These are phyloP conservation scores for Paramecium pentaurelia DNA, from an alignment of 73 alveolate species.

Conservation along the genomic window DNA sequence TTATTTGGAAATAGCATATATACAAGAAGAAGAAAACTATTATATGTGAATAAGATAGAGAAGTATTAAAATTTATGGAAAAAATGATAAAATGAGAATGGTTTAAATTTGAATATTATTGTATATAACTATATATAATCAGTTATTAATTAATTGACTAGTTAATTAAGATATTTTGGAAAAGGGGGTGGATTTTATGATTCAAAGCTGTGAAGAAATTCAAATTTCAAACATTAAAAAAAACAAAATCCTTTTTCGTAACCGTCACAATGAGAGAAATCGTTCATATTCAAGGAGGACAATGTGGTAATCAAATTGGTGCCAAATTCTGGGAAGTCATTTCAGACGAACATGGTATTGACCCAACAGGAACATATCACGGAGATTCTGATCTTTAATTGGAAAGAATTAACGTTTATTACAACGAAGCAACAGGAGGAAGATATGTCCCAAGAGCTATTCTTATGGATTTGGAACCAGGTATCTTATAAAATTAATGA, in stretches of 20 bases:
- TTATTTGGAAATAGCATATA: background rate
- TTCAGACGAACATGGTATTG: constrained; percentile 99
- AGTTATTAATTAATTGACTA: background rate
- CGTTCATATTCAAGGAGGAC: constrained; percentile 98
- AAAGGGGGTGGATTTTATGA: background rate
- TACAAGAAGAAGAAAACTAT: background rate
- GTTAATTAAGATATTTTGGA: background rate
- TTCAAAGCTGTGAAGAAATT: background rate
- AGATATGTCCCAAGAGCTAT: constrained; percentile 63
- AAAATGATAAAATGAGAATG: background rate
- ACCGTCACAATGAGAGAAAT: constrained; percentile 92
- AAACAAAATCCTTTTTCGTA: constrained; percentile 44
- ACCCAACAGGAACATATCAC: constrained; percentile 98
- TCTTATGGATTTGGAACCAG: constrained; percentile 86
- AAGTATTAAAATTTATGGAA: background rate
- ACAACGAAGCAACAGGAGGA: constrained; percentile 98
- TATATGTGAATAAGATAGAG: background rate
- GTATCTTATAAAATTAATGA: background rate
- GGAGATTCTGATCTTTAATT: constrained; percentile 97
- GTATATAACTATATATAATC: background rate
- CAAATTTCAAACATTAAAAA: constrained; percentile 23
- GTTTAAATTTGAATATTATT: background rate
- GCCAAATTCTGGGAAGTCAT: constrained; percentile 99
- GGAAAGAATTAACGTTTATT: constrained; percentile 94
- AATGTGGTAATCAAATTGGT: constrained; percentile 99